A percentile compares a stretch with the other conserved stretches of the same genome.
Conservation (phyloP, 2,329 filamentous ascomycete species). For the Sporothrix euskadiensis region DNA sequence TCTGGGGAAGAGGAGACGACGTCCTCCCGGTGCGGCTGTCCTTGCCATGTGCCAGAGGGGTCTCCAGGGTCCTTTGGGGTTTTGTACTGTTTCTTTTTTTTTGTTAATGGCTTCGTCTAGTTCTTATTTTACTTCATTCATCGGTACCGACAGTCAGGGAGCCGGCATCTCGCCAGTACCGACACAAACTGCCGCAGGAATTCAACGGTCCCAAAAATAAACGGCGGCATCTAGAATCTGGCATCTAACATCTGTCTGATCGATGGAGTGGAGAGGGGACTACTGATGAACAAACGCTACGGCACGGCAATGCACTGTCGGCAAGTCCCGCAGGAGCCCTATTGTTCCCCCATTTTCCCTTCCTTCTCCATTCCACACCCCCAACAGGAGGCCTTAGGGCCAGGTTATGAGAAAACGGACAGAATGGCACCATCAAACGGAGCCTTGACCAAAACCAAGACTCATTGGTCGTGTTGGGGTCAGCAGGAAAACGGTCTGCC, state of each 20-base stretch:
- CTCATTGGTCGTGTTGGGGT: slow-evolving; percentile 9
- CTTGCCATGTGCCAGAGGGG: not conserved
- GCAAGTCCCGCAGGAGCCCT: not conserved
- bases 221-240: not conserved
- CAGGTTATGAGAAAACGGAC: slow-evolving; percentile 19
- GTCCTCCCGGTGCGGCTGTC: not conserved
- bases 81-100: not conserved
- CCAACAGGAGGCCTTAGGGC: not conserved
- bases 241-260: not conserved
- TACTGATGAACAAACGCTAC: not conserved
- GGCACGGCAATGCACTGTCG: not conserved
- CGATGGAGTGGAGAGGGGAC: not conserved
- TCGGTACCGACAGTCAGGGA: not conserved
- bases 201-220: not conserved
- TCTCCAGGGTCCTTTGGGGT: not conserved
- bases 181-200: not conserved
- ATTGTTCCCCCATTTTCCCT: not conserved
- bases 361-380: not conserved
- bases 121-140: not conserved
- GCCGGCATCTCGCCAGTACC: not conserved
- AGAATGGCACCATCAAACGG: slow-evolving; percentile 13
- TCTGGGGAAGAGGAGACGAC: not conserved
- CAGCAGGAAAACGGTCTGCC: slow-evolving; percentile 4
- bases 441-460: not conserved
- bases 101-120: not conserved